Percentiles rank a stretch among this genome's conserved stretches.
phyloP scores from a whole-genome alignment of 2,329 filamentous ascomycete genomes.

The Lecanicillium sp. region DNA sequence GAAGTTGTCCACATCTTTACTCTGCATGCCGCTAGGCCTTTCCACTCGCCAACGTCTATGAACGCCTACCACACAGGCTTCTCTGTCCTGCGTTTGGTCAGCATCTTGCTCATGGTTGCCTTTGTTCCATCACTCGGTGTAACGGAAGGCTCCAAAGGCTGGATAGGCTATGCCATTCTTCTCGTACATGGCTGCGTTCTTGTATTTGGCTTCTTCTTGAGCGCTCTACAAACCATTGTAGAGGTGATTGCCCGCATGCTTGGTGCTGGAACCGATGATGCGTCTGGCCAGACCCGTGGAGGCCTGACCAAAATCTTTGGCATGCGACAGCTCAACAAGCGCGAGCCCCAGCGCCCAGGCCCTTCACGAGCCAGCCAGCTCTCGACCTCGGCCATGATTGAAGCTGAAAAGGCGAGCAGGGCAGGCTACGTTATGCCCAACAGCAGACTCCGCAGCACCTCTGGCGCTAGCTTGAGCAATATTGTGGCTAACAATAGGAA shows the following conservation, averaged over 20 bases:
- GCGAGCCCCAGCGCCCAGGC: conserved; percentile 54
- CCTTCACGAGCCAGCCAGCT: conserved; percentile 71
- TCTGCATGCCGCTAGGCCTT: conserved; percentile 82
- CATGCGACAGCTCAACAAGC: conserved; percentile 76
- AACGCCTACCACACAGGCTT: conserved; percentile 91
- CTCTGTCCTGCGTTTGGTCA: conserved; percentile 65
- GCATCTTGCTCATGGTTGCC: conserved; percentile 66
- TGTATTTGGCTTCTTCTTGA: conserved; percentile 87
- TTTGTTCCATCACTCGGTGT: conserved; percentile 81
- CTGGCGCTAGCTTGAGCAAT: conserved; percentile 48
- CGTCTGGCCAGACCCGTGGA: conserved; percentile 62
- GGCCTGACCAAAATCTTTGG: conserved; percentile 87
- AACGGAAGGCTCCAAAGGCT: conserved; percentile 72
- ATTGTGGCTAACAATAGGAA: conserved; percentile 35
- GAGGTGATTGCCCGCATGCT: conserved; percentile 78
- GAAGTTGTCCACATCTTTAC: conserved; percentile 87
- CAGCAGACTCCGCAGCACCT: conserved; percentile 52
- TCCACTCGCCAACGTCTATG: conserved; percentile 89
- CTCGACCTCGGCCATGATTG: conserved; percentile 75
- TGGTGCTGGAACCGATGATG: conserved; percentile 72
- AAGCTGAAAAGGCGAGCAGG: conserved; percentile 57
- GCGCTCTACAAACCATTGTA: conserved; percentile 80
- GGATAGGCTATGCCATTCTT: conserved; percentile 91
- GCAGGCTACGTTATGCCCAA: conserved; percentile 45
- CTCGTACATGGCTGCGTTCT: conserved; percentile 78